These are phyloP conservation scores for Colletotrichum melonis DNA, from an alignment of 2,329 filamentous ascomycete species.

Conservation along the genomic window DNA sequence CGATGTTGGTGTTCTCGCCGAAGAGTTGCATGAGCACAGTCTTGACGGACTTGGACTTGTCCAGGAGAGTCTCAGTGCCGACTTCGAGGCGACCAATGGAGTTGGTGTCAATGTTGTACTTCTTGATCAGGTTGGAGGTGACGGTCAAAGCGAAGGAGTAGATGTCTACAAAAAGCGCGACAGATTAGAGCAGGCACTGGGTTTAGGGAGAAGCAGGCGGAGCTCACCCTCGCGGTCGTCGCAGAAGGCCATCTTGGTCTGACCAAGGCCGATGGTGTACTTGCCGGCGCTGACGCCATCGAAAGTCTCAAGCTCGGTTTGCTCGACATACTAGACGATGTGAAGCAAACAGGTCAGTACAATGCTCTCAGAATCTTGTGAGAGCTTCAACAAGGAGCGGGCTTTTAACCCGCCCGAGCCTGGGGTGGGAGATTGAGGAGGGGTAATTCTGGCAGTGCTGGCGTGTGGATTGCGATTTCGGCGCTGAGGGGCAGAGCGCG, in stretches of 20 bases:
- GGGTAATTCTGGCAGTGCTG: background rate
- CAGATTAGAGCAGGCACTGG: slow-evolving; percentile 36
- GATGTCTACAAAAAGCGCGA: slow-evolving; percentile 70
- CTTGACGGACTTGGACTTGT: slow-evolving; percentile 94
- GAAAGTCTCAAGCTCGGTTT: slow-evolving; percentile 85
- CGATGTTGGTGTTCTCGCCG: slow-evolving; percentile 84
- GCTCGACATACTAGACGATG: slow-evolving; percentile 78
- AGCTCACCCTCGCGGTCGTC: slow-evolving; percentile 85
- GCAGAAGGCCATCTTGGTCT: slow-evolving; percentile 94
- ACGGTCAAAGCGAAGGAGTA: slow-evolving; percentile 87
- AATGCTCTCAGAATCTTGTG: background rate
- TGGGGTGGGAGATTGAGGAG: slow-evolving; percentile 38
- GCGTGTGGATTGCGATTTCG: slow-evolving; percentile 36
- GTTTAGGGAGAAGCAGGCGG: background rate
- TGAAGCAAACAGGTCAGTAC: background rate
- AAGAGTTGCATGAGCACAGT: slow-evolving; percentile 90
- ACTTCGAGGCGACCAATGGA: slow-evolving; percentile 85
- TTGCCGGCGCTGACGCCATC: slow-evolving; percentile 86
- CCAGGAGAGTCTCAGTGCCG: slow-evolving; percentile 85
- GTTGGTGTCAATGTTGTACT: slow-evolving; percentile 85
- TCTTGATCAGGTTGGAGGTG: slow-evolving; percentile 80
- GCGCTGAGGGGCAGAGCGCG: slow-evolving; percentile 27
- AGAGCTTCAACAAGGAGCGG: background rate
- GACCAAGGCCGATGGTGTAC: slow-evolving; percentile 91
- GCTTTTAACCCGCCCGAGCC: background rate